Percentiles rank a stretch among this genome's conserved stretches.
phyloP scores from a whole-genome alignment of 2,329 filamentous ascomycete species.

The Gremmenia infestans region DNA sequence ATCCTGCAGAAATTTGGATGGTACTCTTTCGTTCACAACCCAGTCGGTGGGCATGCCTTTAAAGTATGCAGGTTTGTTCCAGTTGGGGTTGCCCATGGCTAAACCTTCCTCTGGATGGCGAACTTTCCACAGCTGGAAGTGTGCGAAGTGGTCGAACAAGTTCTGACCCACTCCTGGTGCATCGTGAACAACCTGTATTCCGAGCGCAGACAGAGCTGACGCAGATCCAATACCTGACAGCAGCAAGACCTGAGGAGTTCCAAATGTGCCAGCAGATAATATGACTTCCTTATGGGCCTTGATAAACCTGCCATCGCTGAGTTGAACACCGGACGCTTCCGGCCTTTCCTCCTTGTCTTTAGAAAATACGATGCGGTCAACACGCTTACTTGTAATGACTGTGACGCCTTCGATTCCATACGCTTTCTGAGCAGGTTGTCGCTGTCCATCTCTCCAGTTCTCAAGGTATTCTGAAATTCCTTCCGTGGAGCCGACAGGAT shows the following conservation, averaged over 20 bases:
- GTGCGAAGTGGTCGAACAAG: constrained; percentile 36
- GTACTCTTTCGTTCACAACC: constrained; percentile 2
- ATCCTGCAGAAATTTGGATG: not conserved
- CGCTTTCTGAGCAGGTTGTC: constrained; percentile 27
- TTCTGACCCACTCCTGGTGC: constrained; percentile 54
- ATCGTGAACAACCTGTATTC: constrained; percentile 48
- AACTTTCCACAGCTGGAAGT: constrained; percentile 5
- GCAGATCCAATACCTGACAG: constrained; percentile 39
- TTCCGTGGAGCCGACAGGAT: constrained; percentile 28
- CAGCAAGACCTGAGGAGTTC: constrained; percentile 41
- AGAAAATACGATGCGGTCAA: constrained; percentile 15
- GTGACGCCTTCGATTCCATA: constrained; percentile 26
- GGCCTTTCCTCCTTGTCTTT: not conserved
- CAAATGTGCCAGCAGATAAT: constrained; percentile 41
- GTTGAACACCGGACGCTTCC: not conserved
- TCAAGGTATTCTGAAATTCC: constrained; percentile 31
- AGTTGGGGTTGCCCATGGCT: constrained; percentile 7
- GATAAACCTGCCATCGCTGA: constrained; percentile 14
- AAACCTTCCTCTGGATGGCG: constrained; percentile 9
- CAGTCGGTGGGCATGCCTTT: constrained; percentile 10
- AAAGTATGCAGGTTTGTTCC: constrained; percentile 2
- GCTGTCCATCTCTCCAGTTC: constrained; percentile 25
- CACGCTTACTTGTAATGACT: constrained; percentile 25
- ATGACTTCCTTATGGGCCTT: constrained; percentile 40
- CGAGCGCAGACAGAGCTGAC: constrained; percentile 34